A percentile compares a stretch with the other conserved stretches of the same genome.
Evolutionary conservation across 1,284 basidiomycete genomes (phyloP).

Genomic region (Rhodotorula sp.): DNA sequence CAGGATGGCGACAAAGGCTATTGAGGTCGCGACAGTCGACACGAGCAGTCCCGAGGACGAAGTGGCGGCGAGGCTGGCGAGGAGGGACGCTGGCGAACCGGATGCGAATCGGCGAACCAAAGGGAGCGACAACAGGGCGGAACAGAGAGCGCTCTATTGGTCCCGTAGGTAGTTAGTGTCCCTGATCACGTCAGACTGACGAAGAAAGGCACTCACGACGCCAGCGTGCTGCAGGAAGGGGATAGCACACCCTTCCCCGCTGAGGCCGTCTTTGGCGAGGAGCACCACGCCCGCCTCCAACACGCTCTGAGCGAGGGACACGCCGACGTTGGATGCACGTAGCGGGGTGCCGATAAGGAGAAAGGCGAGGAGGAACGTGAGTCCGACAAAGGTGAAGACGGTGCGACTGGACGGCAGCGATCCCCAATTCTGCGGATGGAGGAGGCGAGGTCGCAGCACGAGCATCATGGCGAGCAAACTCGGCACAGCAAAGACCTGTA

Average conservation of each 20-base stretch:
- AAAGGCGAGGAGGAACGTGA: conserved; percentile 17
- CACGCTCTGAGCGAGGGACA: not conserved
- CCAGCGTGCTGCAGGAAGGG: conserved; percentile 4
- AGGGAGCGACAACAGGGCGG: not conserved
- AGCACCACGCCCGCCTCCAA: not conserved
- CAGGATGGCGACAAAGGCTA: conserved; percentile 17
- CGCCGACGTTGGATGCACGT: not conserved
- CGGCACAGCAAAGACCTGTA: conserved; percentile 17
- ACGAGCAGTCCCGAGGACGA: not conserved
- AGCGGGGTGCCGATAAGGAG: conserved; percentile 8
- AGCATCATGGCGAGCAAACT: conserved; percentile 14
- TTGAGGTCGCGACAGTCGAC: not conserved
- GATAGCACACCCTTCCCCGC: not conserved
- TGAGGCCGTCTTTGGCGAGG: conserved; percentile 10
- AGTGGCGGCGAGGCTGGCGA: not conserved
- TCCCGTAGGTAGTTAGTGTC: not conserved
- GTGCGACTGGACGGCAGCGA: not conserved
- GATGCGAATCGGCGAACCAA: not conserved
- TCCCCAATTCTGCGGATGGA: not conserved
- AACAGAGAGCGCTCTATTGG: conserved; percentile 6
- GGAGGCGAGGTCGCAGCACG: not conserved
- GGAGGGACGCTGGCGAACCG: not conserved
- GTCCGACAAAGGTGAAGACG: conserved; percentile 18
- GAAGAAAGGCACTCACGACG: not conserved
- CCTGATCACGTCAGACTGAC: no score